These are phyloP conservation scores for Aspergillus carbonarius DNA, from an alignment of 2,329 filamentous ascomycete genomes.

Conservation along the genomic window DNA sequence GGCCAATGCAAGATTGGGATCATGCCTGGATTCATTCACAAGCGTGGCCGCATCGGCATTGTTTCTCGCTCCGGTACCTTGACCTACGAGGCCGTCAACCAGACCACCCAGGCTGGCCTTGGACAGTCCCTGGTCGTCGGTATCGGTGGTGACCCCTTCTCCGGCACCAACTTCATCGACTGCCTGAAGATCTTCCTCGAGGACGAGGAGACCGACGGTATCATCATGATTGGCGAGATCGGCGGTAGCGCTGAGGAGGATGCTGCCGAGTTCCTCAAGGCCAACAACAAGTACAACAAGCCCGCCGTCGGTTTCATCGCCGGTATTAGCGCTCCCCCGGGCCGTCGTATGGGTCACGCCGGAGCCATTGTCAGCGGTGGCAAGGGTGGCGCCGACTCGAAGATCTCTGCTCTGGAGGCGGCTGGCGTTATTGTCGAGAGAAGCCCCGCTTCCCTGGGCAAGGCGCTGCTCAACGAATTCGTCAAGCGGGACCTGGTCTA, in stretches of 20 bases:
- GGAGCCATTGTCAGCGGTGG: constrained; percentile 97
- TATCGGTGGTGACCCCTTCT: constrained; percentile 98
- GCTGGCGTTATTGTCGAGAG: constrained; percentile 96
- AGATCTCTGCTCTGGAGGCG: constrained; percentile 90
- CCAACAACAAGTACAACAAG: constrained; percentile 90
- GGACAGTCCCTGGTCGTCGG: constrained; percentile 98
- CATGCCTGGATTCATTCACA: constrained; percentile 99
- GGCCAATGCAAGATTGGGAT: constrained; percentile 99
- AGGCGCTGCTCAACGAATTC: constrained; percentile 92
- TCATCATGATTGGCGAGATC: constrained; percentile 99
- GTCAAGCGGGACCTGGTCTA: constrained; percentile 94
- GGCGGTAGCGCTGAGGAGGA: constrained; percentile 97
- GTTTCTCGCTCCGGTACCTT: constrained; percentile 97
- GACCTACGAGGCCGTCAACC: constrained; percentile 99
- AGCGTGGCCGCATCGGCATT: constrained; percentile 97
- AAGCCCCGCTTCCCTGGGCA: constrained; percentile 87
- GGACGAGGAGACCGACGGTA: constrained; percentile 94
- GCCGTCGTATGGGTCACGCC: constrained; percentile 97
- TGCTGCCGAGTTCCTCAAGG: constrained; percentile 91
- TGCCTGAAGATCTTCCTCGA: constrained; percentile 95
- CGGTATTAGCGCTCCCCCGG: constrained; percentile 94
- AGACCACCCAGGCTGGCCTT: constrained; percentile 94
- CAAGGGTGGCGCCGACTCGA: constrained; percentile 96
- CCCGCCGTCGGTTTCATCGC: constrained; percentile 98
- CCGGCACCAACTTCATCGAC: constrained; percentile 99